phyloP scores from a whole-genome alignment of 2,329 filamentous ascomycete species.

The Clonostachys rosea region DNA sequence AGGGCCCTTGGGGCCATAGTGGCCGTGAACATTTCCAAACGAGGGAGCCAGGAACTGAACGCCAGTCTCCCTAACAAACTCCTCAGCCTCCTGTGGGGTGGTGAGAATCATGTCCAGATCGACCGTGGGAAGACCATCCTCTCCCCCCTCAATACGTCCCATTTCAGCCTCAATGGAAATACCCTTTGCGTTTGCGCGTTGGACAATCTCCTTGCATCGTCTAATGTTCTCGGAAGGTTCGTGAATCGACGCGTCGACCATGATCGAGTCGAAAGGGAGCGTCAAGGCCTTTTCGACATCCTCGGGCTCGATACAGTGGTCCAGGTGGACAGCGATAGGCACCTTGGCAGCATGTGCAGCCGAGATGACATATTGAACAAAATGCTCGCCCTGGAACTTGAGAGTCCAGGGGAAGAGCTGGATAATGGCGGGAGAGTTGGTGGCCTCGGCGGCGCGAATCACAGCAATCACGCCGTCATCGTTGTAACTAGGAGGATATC shows the following conservation, averaged over 20 bases:
- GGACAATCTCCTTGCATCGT: constrained; percentile 50
- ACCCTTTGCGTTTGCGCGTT: constrained; percentile 51
- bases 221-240: constrained; percentile 58
- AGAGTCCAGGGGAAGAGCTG: constrained; percentile 64
- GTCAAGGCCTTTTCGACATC: constrained; percentile 17
- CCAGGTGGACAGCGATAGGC: constrained; percentile 50
- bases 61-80: neutral
- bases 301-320: constrained; percentile 42
- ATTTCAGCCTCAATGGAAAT: constrained; percentile 63
- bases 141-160: constrained; percentile 22
- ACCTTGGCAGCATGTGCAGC: constrained; percentile 43
- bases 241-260: constrained; percentile 64
- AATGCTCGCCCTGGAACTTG: constrained; percentile 46
- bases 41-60: neutral
- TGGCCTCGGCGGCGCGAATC: constrained; percentile 55
- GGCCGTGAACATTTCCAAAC: neutral
- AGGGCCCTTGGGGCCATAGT: neutral
- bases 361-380: constrained; percentile 39
- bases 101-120: neutral
- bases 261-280: constrained; percentile 55
- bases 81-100: neutral
- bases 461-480: constrained; percentile 59
- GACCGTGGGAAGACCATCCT: neutral
- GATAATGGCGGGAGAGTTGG: constrained; percentile 56
- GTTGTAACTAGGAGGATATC: constrained; percentile 35